Percentiles rank a stretch among this genome's conserved stretches.
phyloP scores from a whole-genome alignment of 2,329 filamentous ascomycete species.

The Stachybotrys chartarum region DNA sequence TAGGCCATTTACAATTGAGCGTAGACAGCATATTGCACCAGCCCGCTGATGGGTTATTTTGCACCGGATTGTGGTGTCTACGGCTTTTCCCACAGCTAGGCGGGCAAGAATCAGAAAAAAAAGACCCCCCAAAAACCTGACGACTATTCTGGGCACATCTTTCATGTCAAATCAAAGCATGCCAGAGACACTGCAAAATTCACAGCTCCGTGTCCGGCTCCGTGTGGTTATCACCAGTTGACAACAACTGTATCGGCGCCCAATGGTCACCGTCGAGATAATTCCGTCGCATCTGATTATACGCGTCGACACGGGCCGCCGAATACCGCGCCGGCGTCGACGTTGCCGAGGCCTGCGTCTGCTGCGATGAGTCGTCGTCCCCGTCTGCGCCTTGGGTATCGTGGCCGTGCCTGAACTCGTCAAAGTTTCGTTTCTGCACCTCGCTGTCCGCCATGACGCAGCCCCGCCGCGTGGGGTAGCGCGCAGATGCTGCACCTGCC shows the following conservation, averaged over 20 bases:
- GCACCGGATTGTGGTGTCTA: neutral
- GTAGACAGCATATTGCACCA: neutral
- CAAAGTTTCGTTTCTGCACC: slow-evolving; percentile 12
- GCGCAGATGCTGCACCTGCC: neutral
- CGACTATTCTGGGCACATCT: no score
- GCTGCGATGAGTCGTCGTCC: slow-evolving; percentile 3
- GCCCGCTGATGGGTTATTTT: neutral
- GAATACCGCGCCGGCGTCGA: slow-evolving; percentile 14
- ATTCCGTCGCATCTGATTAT: slow-evolving; percentile 22
- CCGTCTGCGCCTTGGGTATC: neutral
- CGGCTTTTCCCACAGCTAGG: no score
- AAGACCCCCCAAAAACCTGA: no score
- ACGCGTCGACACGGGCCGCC: slow-evolving; percentile 21
- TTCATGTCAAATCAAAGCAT: no score
- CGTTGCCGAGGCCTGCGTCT: slow-evolving; percentile 5
- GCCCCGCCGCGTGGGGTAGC: neutral
- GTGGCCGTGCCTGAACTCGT: slow-evolving; percentile 3
- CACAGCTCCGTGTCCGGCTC: slow-evolving; percentile 24
- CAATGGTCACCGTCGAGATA: slow-evolving; percentile 16
- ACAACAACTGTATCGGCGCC: slow-evolving; percentile 24
- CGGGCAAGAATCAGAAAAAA: no score
- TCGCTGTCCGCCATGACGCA: neutral
- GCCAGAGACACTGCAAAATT: neutral
- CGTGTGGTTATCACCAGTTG: slow-evolving; percentile 24
- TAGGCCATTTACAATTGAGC: neutral